Percentiles rank a stretch among this genome's conserved stretches.
phyloP scores from a whole-genome alignment of 257 asterid genomes.

The Mitragyna speciosa region DNA sequence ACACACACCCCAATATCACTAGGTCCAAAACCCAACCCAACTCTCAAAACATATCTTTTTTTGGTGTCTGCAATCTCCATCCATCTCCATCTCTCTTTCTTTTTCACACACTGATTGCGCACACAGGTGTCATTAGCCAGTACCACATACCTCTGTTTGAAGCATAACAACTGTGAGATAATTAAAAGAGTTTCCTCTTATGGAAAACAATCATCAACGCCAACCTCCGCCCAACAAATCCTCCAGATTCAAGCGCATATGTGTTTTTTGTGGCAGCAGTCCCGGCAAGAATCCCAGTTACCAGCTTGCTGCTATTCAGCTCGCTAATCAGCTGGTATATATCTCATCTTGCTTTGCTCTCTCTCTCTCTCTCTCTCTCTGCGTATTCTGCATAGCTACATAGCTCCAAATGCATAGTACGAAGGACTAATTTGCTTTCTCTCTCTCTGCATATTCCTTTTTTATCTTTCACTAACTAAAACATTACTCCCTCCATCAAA shows the following conservation, averaged over 20 bases:
- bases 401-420: too few species aligned
- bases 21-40: background rate
- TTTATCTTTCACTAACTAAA: too few species aligned
- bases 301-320: slow-evolving; percentile 74
- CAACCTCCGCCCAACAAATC: slow-evolving; percentile 28
- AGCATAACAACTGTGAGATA: background rate
- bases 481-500: too few species aligned
- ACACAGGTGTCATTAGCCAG: background rate
- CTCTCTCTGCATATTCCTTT: too few species aligned
- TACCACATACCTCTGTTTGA: background rate
- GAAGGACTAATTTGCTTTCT: too few species aligned
- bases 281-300: slow-evolving; percentile 78
- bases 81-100: background rate
- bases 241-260: slow-evolving; percentile 74
- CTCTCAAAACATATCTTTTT: background rate
- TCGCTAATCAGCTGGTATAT: slow-evolving; percentile 59
- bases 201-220: slow-evolving; percentile 47
- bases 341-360: background rate
- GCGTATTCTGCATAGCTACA: too few species aligned
- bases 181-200: slow-evolving; percentile 7
- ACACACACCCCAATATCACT: background rate
- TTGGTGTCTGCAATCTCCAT: slow-evolving; percentile 2
- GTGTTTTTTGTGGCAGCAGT: slow-evolving; percentile 87
- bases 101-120: background rate
- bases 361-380: background rate